Evolutionary conservation across 2,329 filamentous ascomycete species (phyloP).

Genomic region (Aspergillus oerlinghausenensis): DNA sequence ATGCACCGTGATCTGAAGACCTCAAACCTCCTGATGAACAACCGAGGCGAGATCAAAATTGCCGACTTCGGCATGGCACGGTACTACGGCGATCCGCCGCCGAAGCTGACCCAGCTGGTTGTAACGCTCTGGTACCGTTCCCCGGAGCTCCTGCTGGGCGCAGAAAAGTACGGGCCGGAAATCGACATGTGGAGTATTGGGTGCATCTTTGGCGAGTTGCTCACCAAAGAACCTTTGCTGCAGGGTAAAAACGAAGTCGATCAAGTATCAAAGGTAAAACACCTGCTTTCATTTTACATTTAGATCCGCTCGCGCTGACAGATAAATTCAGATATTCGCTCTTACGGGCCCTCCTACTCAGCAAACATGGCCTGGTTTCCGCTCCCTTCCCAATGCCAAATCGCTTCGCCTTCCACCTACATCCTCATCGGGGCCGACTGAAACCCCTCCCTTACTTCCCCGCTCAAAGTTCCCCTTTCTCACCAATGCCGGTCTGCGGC

Average conservation of each 20-base stretch:
- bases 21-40: conserved; percentile 89
- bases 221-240: conserved; percentile 75
- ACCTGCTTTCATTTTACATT: background rate
- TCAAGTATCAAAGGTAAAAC: conserved; percentile 63
- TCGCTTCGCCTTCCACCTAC: conserved; percentile 63
- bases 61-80: conserved; percentile 98
- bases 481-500: conserved; percentile 65
- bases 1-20: conserved; percentile 92
- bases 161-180: conserved; percentile 66
- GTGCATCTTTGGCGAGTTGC: conserved; percentile 89
- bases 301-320: conserved; percentile 1
- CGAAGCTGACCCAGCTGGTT: conserved; percentile 82
- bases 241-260: conserved; percentile 92
- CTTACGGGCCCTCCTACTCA: conserved; percentile 83
- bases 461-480: conserved; percentile 77
- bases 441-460: conserved; percentile 49
- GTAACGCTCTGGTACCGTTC: conserved; percentile 96
- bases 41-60: conserved; percentile 89
- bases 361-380: conserved; percentile 79
- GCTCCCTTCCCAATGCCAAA: conserved; percentile 79
- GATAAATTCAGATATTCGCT: conserved; percentile 63
- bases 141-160: conserved; percentile 82
- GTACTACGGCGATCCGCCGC: conserved; percentile 73
- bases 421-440: conserved; percentile 30
- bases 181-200: conserved; percentile 96